Percentiles rank a stretch among this genome's conserved stretches.
phyloP scores from a whole-genome alignment of 805 yeast genomes.

The Priceomyces castillae region DNA sequence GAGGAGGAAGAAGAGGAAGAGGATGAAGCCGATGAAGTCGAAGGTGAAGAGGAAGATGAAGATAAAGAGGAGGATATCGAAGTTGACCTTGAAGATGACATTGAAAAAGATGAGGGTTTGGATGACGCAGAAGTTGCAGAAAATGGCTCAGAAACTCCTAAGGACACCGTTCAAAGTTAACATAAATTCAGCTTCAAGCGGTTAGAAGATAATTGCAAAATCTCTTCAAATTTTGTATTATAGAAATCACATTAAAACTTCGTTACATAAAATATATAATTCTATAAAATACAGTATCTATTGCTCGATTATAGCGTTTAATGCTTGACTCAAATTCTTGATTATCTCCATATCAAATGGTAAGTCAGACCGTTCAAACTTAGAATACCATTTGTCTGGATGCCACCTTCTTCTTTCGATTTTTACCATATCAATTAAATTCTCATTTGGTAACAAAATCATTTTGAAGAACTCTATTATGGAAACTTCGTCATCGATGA shows the following conservation, averaged over 20 bases:
- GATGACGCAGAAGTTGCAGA: constrained; percentile 14
- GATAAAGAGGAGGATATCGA: constrained; percentile 41
- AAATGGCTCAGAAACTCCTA: constrained; percentile 13
- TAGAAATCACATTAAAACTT: constrained; percentile 3
- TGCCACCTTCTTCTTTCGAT: constrained; percentile 65
- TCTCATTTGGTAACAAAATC: constrained; percentile 14
- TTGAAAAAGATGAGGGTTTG: constrained; percentile 20
- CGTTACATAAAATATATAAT: background rate
- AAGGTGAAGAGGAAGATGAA: constrained; percentile 38
- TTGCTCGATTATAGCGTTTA: constrained; percentile 29
- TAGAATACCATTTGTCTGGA: constrained; percentile 57
- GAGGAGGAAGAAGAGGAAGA: constrained; percentile 47
- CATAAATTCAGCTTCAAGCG: background rate
- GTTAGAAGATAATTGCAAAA: background rate
- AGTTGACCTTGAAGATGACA: constrained; percentile 28
- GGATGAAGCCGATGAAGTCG: constrained; percentile 47
- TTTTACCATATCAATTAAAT: constrained; percentile 28
- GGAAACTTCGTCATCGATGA: constrained; percentile 20
- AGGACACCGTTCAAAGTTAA: constrained; percentile 2
- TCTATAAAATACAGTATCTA: constrained; percentile 1
- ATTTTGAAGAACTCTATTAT: constrained; percentile 27
- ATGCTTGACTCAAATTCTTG: constrained; percentile 27
- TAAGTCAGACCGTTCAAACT: constrained; percentile 15
- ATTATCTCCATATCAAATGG: constrained; percentile 26
- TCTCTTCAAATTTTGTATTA: constrained; percentile 1